A percentile compares a stretch with the other conserved stretches of the same genome.
phyloP scores from a whole-genome alignment of 179 eudicot genomes.

The Silene vulgaris region DNA sequence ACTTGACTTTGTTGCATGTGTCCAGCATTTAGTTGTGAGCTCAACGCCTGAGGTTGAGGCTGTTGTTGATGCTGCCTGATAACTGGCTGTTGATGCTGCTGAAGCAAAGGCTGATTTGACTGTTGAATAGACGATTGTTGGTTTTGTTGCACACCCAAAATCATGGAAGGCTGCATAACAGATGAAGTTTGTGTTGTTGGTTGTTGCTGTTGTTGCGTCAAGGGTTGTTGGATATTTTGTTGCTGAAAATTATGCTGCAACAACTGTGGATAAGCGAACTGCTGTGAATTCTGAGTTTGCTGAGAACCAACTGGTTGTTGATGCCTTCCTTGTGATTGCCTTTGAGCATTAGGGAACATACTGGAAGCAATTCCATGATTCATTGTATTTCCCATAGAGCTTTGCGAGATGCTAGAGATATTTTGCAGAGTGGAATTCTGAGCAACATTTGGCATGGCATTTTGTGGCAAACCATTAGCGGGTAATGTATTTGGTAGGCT shows the following conservation, averaged over 20 bases:
- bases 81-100: constrained; percentile 40
- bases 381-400: constrained; percentile 59
- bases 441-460: constrained; percentile 54
- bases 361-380: constrained; percentile 66
- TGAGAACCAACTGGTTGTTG: constrained; percentile 46
- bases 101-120: constrained; percentile 60
- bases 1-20: constrained; percentile 53
- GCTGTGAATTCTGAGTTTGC: constrained; percentile 61
- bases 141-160: constrained; percentile 60
- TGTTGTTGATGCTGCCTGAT: constrained; percentile 7
- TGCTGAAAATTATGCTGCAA: constrained; percentile 50
- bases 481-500: constrained; percentile 55
- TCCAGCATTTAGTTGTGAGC: too few species aligned
- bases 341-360: constrained; percentile 63
- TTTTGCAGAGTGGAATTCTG: constrained; percentile 71
- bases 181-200: constrained; percentile 56
- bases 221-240: constrained; percentile 48
- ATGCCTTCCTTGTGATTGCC: constrained; percentile 77
- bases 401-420: constrained; percentile 57
- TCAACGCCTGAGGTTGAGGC: constrained; percentile 32
- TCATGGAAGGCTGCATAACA: constrained; percentile 57
- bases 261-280: constrained; percentile 57
- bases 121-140: constrained; percentile 67
- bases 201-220: constrained; percentile 43
- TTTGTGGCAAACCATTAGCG: constrained; percentile 49